Evolutionary conservation across 1,139 yeast genomes (phyloP).

Genomic region (Hansenula sp.): DNA sequence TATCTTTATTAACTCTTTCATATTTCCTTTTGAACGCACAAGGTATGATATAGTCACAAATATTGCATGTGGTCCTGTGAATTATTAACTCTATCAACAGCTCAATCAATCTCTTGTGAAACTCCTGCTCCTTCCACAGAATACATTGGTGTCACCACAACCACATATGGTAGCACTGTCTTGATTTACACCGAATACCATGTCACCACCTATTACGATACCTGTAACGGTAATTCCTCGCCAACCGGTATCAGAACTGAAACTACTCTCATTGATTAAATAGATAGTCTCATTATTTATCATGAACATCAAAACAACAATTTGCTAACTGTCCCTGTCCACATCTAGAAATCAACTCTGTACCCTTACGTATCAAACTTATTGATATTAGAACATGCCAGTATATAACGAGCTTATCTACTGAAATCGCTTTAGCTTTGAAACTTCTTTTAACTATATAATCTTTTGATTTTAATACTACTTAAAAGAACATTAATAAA

Average conservation of each 20-base stretch:
- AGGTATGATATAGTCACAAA: neutral
- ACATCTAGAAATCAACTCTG: too few species aligned
- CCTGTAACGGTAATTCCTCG: conserved; percentile 1
- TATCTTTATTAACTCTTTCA: neutral
- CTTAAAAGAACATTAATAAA: too few species aligned
- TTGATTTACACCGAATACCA: neutral
- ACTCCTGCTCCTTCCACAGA: neutral
- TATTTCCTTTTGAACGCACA: neutral
- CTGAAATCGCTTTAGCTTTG: too few species aligned
- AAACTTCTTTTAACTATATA: too few species aligned
- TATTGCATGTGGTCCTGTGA: too few species aligned
- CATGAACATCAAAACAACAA: too few species aligned
- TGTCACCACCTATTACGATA: conserved; percentile 2
- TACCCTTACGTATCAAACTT: too few species aligned
- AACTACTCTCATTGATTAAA: neutral
- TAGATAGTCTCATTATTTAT: neutral
- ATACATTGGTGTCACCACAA: neutral
- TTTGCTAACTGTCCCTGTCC: too few species aligned
- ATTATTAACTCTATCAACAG: too few species aligned
- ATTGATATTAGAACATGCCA: too few species aligned
- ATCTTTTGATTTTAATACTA: too few species aligned
- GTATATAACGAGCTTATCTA: too few species aligned
- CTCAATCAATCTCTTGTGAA: conserved; percentile 3
- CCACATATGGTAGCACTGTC: neutral
- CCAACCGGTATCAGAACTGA: neutral